Evolutionary conservation across 1,284 basidiomycete genomes (phyloP).

Genomic region (Xerocomus nothofagi): DNA sequence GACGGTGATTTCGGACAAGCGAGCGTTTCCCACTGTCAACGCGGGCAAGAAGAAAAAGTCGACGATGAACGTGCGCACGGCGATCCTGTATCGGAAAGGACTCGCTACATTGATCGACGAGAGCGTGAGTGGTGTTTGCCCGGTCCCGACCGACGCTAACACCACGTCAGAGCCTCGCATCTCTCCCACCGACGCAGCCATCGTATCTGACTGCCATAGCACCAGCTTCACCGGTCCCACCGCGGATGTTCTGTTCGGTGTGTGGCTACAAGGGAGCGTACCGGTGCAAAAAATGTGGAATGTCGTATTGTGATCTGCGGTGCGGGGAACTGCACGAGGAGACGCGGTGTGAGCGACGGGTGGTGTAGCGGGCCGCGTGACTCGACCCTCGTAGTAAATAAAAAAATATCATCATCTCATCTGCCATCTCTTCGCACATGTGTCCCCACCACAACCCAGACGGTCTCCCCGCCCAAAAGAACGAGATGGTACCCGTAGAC

Average conservation of each 20-base stretch:
- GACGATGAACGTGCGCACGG: slow-evolving; percentile 75
- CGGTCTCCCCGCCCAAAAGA: slow-evolving; percentile 7
- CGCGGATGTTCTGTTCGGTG: slow-evolving; percentile 60
- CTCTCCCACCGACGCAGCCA: slow-evolving; percentile 50
- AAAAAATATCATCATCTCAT: not conserved
- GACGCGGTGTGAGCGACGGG: slow-evolving; percentile 59
- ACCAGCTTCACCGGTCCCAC: slow-evolving; percentile 48
- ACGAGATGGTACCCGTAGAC: slow-evolving; percentile 29
- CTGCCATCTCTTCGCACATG: slow-evolving; percentile 4
- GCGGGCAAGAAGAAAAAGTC: slow-evolving; percentile 68
- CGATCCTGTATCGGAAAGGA: slow-evolving; percentile 78
- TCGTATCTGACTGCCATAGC: slow-evolving; percentile 59
- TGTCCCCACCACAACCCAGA: slow-evolving; percentile 22
- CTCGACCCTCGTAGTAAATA: too few relatives aligned
- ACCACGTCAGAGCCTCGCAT: slow-evolving; percentile 52
- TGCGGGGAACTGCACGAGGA: slow-evolving; percentile 60
- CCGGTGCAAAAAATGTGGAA: slow-evolving; percentile 56
- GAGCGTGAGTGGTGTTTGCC: slow-evolving; percentile 53
- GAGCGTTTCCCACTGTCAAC: slow-evolving; percentile 37
- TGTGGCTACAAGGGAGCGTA: slow-evolving; percentile 71
- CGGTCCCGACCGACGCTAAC: not conserved
- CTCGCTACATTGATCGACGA: slow-evolving; percentile 72
- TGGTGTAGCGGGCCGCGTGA: slow-evolving; percentile 37
- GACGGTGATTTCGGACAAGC: slow-evolving; percentile 69
- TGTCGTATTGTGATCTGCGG: slow-evolving; percentile 58